Evolutionary conservation across 2,329 filamentous ascomycete genomes (phyloP), one percentile per base, ranked within the genome.

Genomic region (Tetracladium maxilliforme): DNA sequence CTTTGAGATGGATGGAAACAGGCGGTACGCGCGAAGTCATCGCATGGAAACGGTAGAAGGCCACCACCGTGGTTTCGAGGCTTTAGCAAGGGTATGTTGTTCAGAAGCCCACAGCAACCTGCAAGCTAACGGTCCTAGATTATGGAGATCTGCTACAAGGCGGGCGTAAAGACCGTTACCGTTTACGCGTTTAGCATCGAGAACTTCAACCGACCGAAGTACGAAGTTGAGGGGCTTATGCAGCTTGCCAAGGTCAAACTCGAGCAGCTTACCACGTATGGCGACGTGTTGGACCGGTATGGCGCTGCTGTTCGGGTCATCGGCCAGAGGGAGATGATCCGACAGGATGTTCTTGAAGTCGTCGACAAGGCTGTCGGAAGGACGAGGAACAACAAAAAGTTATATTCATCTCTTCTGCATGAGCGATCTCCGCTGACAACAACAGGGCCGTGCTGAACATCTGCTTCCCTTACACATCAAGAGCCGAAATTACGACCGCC

Each of bases 1-100:
- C n/a, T 98, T 98, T 45, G 87, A 94, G 40, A 98, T 98, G 90
- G 90, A 98, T 48, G 90, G 90, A 28, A 98, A 98, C 54, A 64
- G 90, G 42, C 77, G 90, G 22, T 98, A 92, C 56, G 90, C 90
- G 10, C 69, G 81, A 33, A 79, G 66, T 34, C 83, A 90, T 54
- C 74, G 87, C 35, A 93, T 98, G 47, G 90, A 98, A 58, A 93
- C 86, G 0, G 75, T 95, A 17, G 87, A 98, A 52, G 90, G 90
- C 14, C 90, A 98, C 48, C 86, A 93, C 47, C 58, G 92, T 39
- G 90, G 90, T 3, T 98, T 95, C 41, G 90, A 98, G 55, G 86
- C 90, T 16, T 61, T 98, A 32, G 90, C 87, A 24, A 73, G 77
- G 45, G 83, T 87, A 58, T 27, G 69, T 52, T 16, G 24, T 10